These are phyloP conservation scores for Yamagishiella unicocca DNA, from an alignment of 139 green algal species.

Conservation along the genomic window DNA sequence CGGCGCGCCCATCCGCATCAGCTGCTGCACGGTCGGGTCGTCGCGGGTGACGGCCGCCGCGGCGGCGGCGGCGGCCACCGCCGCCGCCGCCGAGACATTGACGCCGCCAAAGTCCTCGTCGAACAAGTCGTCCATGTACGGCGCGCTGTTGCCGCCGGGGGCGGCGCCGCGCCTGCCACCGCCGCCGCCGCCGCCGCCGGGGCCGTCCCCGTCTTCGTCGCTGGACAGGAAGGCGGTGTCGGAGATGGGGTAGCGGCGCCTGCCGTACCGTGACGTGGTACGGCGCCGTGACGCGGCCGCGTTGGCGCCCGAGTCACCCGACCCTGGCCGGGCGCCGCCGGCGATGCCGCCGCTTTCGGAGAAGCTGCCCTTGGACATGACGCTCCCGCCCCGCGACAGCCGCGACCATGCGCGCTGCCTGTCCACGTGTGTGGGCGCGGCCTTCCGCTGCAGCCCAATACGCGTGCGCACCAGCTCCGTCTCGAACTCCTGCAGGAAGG, in stretches of 20 bases:
- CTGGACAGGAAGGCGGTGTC: slow-evolving; percentile 4
- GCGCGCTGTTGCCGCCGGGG: neutral
- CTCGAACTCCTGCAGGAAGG: slow-evolving; percentile 41
- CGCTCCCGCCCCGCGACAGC: slow-evolving; percentile 19
- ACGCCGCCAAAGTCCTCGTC: slow-evolving; percentile 26
- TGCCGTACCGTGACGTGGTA: slow-evolving; percentile 17
- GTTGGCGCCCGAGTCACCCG: neutral
- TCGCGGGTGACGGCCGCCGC: neutral
- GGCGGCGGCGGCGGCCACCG: slow-evolving; percentile 10
- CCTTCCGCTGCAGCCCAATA: neutral
- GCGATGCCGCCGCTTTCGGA: neutral
- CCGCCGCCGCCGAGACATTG: neutral
- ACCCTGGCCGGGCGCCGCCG: neutral
- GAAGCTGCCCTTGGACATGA: neutral
- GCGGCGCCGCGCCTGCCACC: neutral
- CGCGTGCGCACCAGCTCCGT: slow-evolving; percentile 35
- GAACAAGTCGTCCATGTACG: slow-evolving; percentile 31
- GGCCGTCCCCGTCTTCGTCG: neutral
- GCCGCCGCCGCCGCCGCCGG: neutral
- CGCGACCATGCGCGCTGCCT: neutral
- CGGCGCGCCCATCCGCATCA: slow-evolving; percentile 12
- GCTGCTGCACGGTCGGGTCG: neutral
- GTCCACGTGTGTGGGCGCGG: neutral
- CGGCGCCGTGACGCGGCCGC: neutral
- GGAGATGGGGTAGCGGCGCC: slow-evolving; percentile 20